Evolutionary conservation across 495 filamentous ascomycete species (phyloP), one percentile per base, ranked within the genome.

Genomic region (Cudoniella acicularis): DNA sequence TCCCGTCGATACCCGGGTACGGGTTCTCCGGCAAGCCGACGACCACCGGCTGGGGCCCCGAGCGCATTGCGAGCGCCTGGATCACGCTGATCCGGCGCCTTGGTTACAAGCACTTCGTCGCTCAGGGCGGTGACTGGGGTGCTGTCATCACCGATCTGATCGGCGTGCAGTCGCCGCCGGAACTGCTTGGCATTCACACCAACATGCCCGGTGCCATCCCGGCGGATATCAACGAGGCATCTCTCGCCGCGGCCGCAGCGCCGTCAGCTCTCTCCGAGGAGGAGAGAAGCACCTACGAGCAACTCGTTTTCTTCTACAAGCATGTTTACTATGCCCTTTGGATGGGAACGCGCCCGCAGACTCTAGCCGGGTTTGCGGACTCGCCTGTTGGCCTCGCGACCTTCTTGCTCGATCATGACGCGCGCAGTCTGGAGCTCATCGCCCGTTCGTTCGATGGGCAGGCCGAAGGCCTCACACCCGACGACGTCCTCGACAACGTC

Each of bases 1-100:
- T 67, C 23, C 75, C 75, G 9, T 70, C 64, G 9, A 55, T 77
- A 20, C 75, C 75, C 0, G 65, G 65, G 16, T 73, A 67, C 56
- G 65, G 64, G 6, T 74, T 74, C 56, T 74, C 71, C 1, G 54
- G 64, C 8, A 59, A 60, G 17, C 60, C 59, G 9, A 47, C 55
- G 10, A 61, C 63, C 42, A 57, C 61, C 22, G 66, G 68, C 23
- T 59, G 67, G 30, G 65, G 63, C 49, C 52, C 57, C 18, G 58
- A 58, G 23, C 36, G 60, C n/a, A 59, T 51, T 22, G 64, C 65
- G 10, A 36, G 54, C 24, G 57, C 62, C 20, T 64, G 56, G 52
- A 59, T 64, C 20, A 67, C 54, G 47, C 56, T 69, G 3, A 68
- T 70, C 24, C 60, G 69, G 10, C 59, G 67, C 3, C 61, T 73